A percentile compares a stretch with the other conserved stretches of the same genome.
These are phyloP conservation scores for Puccinia novopanici DNA, from an alignment of 1,284 basidiomycete genomes.

Conservation along the genomic window DNA sequence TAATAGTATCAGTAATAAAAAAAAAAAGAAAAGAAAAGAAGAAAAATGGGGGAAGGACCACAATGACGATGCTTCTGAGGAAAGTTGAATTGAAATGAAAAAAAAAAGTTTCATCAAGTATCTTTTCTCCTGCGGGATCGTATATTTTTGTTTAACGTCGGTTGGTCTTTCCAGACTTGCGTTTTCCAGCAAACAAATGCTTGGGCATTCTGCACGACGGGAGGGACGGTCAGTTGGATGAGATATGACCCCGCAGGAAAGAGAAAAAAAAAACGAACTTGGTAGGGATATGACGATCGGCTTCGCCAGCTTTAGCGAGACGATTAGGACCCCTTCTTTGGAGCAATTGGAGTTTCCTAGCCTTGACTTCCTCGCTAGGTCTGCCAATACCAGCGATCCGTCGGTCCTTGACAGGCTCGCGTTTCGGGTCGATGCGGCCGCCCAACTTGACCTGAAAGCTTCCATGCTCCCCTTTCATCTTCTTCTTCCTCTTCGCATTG, in stretches of 20 bases:
- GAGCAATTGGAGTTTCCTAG: conserved; percentile 76
- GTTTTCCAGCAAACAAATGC: conserved; percentile 83
- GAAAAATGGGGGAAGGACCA: no score
- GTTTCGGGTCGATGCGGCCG: conserved; percentile 63
- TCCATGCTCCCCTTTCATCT: conserved; percentile 35
- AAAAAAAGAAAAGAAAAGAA: no score
- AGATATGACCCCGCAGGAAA: background rate
- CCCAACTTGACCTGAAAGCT: conserved; percentile 64
- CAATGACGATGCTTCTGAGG: no score
- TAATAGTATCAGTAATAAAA: no score
- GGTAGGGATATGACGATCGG: conserved; percentile 74
- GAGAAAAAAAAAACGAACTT: conserved; percentile 68
- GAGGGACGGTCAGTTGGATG: background rate
- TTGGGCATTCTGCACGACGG: conserved; percentile 66
- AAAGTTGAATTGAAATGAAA: no score
- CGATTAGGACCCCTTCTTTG: conserved; percentile 81
- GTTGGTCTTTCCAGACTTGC: conserved; percentile 61
- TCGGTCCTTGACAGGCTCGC: conserved; percentile 71
- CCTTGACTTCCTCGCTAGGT: conserved; percentile 74
- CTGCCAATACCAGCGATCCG: conserved; percentile 77
- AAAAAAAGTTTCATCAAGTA: no score
- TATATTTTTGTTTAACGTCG: conserved; percentile 29
- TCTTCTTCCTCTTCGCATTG: conserved; percentile 55
- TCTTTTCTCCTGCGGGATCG: no score
- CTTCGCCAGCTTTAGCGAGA: conserved; percentile 83